Evolutionary conservation across 1,284 basidiomycete species (phyloP).

Genomic region (Melampsora larici-populina): DNA sequence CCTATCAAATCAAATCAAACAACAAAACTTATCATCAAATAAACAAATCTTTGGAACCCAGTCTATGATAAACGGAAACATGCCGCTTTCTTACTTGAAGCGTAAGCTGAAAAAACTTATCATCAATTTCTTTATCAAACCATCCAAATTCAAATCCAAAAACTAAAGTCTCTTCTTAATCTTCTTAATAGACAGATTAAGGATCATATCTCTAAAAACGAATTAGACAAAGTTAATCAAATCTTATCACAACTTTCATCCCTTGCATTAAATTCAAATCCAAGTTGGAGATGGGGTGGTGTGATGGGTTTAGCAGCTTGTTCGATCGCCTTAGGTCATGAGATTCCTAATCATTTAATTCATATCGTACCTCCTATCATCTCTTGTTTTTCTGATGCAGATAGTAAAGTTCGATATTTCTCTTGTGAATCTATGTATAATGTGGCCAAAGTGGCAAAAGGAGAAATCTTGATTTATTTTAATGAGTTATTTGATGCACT

Average conservation of each 20-base stretch:
- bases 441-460: constrained; percentile 92
- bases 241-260: constrained; percentile 35
- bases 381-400: constrained; percentile 89
- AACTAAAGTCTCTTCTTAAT: neutral
- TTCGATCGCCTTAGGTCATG: constrained; percentile 88
- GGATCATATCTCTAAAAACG: constrained; percentile 31
- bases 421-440: constrained; percentile 98
- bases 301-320: constrained; percentile 94
- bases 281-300: constrained; percentile 89
- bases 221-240: constrained; percentile 21
- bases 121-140: neutral
- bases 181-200: constrained; percentile 33
- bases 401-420: constrained; percentile 93
- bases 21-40: neutral
- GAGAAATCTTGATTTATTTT: constrained; percentile 93
- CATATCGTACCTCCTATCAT: constrained; percentile 86
- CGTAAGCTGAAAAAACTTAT: constrained; percentile 13
- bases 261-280: constrained; percentile 62
- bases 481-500: constrained; percentile 97
- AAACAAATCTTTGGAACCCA: neutral
- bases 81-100: constrained; percentile 39
- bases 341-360: constrained; percentile 88
- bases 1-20: neutral
- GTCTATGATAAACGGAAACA: constrained; percentile 44
- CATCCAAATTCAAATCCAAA: neutral